Evolutionary conservation across 768 basidiomycete genomes (phyloP), one percentile per base, ranked within the genome.

Genomic region (Termitomyces bulborhizus): DNA sequence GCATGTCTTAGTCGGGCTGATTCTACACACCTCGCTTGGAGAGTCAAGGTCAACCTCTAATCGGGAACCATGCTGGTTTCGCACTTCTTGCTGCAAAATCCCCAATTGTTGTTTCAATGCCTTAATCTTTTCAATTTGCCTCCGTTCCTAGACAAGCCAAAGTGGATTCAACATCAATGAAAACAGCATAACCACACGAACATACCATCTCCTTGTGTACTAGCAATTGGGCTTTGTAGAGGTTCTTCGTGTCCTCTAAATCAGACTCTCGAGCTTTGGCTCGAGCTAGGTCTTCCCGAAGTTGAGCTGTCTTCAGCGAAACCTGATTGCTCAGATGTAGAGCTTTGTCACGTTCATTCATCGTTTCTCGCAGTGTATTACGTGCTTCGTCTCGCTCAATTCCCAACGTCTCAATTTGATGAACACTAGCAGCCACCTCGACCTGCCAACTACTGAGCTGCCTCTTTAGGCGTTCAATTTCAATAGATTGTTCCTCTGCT

Each of bases 221-320:
- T 32, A 74, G 66, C 24, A 74, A 60, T 46, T 65, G 60, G 29
- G 68, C 68, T 42, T 67, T 69, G 8, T 72, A 62, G 44, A 65
- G 61, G 4, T 58, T 60, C 11, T 67, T 69, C 36, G 71, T 69
- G 32, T 66, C 59, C 36, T 69, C 65, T 34, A 69, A 47, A 8
- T 67, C 65, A 4, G 58, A 49, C 18, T 66, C 63, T 29, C 53
- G 58, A 37, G 62, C 60, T 46, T 63, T 60, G 42, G 55, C 64
- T 34, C 52, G 57, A 6, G 46, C 53, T 4, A 60, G 45, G 5
- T 56, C 55, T 7, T 62, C 54, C 21, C 63, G 59, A 11, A 65
- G 58, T 32, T 52, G 57, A 5, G 61, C 21, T 21, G 67, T 57
- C 45, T 72, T 62, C 26, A 61, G 55, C 18, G 64, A 66, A 13